Base-by-base conservation (phyloP, 768 basidiomycete species). In the Neoboletus brunneissimus region DNA sequence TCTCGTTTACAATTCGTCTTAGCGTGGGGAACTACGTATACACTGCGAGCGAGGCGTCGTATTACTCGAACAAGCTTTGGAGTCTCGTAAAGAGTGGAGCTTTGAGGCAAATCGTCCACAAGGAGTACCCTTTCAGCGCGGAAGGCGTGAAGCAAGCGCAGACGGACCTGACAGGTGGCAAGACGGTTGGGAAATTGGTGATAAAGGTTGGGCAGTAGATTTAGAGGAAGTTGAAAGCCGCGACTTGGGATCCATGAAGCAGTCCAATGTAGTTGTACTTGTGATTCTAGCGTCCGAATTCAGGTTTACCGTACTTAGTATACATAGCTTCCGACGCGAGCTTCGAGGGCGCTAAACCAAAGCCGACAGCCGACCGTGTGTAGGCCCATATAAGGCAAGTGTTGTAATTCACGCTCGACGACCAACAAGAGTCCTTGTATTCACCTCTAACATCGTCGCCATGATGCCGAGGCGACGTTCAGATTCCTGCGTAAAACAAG, bases 141-240 rank as follows among this genome's bases (percentile, higher is more conserved):
- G 89, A 94, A 54, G 93, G 90, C 0, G 84, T 87, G 13, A 78
- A 76, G 64, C 78, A 87, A 57, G 86, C 93, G 0, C 95, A 98
- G 62, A 76, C 63, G 13, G 94, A 96, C 66, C 77, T 98, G 56
- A 81, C 80, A 0, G 77, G 81, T 10, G 87, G 96, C 46, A 86
- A 84, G 70, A 91, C 93, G 11, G 81, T 79, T 2, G 96, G 96
- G 4, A 99, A 98, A 70, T 71, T 99, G 64, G 60, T 98, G 49
- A 76, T 98, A 62, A 91, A 89, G 69, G 79, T 93, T 20, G 66
- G 65, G 4, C 54, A 74, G 51, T 56, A 56, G 44, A 22, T 37
- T 46, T 13, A 9, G 42, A 32, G 16, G 20, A 18, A 32, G 11
- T 45, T 8, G 25, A 52, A 29, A 29, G 51, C 7, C 37, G 15